phyloP scores from a whole-genome alignment of 306 rosid genomes.

The Potentilla sterilis region DNA sequence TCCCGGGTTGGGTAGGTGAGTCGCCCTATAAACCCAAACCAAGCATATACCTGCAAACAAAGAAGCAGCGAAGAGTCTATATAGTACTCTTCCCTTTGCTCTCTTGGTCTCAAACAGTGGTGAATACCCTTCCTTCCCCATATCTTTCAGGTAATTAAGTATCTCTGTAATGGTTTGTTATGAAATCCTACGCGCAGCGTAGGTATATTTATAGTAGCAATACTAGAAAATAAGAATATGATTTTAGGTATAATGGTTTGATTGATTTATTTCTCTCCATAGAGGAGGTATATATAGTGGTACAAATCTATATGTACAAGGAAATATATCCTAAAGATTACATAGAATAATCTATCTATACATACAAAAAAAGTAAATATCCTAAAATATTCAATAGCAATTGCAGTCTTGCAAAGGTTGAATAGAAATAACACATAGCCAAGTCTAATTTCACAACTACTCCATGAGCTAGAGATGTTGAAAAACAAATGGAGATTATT shows the following conservation, averaged over 20 bases:
- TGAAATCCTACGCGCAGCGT: not conserved
- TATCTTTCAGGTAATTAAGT: not conserved
- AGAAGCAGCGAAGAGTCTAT: conserved; percentile 41
- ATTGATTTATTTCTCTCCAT: no score
- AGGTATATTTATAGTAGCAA: not conserved
- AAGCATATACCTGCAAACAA: conserved; percentile 46
- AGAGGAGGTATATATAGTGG: no score
- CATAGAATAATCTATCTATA: no score
- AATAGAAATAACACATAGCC: not conserved
- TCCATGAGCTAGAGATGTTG: not conserved
- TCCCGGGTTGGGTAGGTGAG: conserved; percentile 26
- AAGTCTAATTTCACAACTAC: not conserved
- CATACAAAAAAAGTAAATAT: no score
- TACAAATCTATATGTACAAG: no score
- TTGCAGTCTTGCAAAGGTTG: not conserved
- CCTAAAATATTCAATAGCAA: no score
- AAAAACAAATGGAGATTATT: not conserved
- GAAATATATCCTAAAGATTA: no score
- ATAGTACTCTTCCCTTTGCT: conserved; percentile 35
- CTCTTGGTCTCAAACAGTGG: conserved; percentile 46
- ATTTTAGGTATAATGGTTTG: no score
- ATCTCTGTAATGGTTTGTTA: not conserved
- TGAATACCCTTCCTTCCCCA: not conserved
- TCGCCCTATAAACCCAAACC: conserved; percentile 60
- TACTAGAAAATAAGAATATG: no score